Base-by-base conservation (phyloP, 2,329 filamentous ascomycete genomes). In the Paracoccidioides lutzii region DNA sequence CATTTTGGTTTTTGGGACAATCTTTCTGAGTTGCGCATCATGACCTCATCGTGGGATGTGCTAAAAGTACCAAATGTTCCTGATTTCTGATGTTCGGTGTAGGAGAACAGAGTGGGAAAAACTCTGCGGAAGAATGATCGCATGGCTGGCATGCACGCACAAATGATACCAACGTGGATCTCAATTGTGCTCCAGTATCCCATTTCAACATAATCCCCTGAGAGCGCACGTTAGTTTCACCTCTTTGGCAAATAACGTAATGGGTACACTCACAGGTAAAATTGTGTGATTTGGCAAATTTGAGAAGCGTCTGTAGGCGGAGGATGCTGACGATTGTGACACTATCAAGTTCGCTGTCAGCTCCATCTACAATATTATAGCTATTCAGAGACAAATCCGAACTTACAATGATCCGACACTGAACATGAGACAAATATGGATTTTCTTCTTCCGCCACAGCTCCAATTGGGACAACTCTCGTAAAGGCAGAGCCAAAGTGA, bases 291-390 rank as follows among this genome's bases (percentile, higher is more conserved):
- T 37, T 35, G 3, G 44, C 37, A 8, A 53, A 54, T 40, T 28
- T 10, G 10, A 35, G 9, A 22, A 59, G 53, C 1, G 54, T 58
- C 4, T 45, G 58, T 55, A 71, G 68, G 12, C 73, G 70, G 55
- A 75, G 57, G 46, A 75, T 71, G 10, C 73, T 75, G 2, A 72
- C 75, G 41, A 75, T 60, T 35, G 66, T 71, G 38, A 69, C 66
- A 46, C 67, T 28, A 70, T 46, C 28, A n/a, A 53, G 30, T n/a
- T 28, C 46, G 5, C 30, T 15, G 33, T 54, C 22, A 42, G 37
- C 4, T 45, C 41, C 22, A 32, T 32, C 9, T 22, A 15, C 15
- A n/a, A 37, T 42, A 28, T 28, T 5, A 42, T 30, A 15, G 6
- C 4, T n/a, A 2, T 38, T 22, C 37, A 42, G 14, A 5, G 2